Base-by-base conservation (phyloP, 2,329 filamentous ascomycete genomes). In the Penicillium sp. region DNA sequence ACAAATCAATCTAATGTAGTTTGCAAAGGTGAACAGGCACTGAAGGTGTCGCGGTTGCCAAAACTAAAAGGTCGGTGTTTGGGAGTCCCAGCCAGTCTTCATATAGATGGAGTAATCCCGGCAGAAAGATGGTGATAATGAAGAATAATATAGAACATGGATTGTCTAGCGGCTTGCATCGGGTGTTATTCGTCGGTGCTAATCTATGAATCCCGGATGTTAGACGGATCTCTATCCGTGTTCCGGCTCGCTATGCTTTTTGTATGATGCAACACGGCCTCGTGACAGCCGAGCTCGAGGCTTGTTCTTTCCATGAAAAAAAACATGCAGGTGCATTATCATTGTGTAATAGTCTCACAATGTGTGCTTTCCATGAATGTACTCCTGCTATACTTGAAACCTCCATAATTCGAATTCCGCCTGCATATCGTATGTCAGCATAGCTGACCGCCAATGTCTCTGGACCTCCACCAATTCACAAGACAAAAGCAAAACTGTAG, bases 141-240 rank as follows among this genome's bases (percentile, higher is more conserved):
- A n/a, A 33, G 33, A 7, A 25, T 42, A 36, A 44, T 44, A 49
- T 49, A 38, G 31, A 49, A 38, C 18, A 10, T 42, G 44, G 40
- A 45, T 46, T 14, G 25, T 18, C 46, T 45, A 33, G 28, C 58
- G 58, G 58, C 42, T 62, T 46, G 53, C 48, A 43, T 54, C 55
- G 58, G 60, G 43, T 16, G 18, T 16, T 13, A 5, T 47, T 42
- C 38, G 18, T 30, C 4, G 35, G 52, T 48, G 35, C 49, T 44
- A 62, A 54, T 10, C 55, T 62, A 63, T 62, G 57, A 46, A 55
- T 50, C 24, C 40, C 60, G 60, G 60, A 60, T 50, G 13, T 25
- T 33, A 50, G 35, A 41, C 60, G 60, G 58, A 61, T 55, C 14
- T 28, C n/a, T 36, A 54, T 60, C 61, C 61, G 61, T 36, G 16